A percentile compares a stretch with the other conserved stretches of the same genome.
Evolutionary conservation across 805 yeast species (phyloP).

Genomic region (Suhomyces vadensis): DNA sequence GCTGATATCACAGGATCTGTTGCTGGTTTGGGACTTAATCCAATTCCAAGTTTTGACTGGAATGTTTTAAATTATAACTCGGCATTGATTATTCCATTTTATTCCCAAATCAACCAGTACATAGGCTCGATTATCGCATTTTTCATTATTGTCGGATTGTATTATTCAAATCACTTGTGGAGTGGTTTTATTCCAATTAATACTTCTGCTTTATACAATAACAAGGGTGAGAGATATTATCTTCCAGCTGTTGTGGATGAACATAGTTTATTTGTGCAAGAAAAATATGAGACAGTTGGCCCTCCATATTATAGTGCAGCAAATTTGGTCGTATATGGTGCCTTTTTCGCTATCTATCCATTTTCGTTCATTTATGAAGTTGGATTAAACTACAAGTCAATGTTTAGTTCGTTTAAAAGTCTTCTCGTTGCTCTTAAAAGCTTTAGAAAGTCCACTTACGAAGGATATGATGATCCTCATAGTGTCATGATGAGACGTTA

Average conservation of each 20-base stretch:
- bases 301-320: slow-evolving; percentile 35
- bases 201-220: slow-evolving; percentile 23
- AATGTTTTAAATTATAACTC: no score
- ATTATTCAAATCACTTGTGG: slow-evolving; percentile 29
- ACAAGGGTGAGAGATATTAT: slow-evolving; percentile 22
- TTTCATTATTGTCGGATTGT: slow-evolving; percentile 25
- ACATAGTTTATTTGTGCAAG: slow-evolving; percentile 16
- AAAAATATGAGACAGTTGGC: slow-evolving; percentile 24
- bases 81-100: slow-evolving; percentile 25
- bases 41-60: slow-evolving; percentile 56
- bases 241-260: slow-evolving; percentile 10
- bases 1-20: slow-evolving; percentile 49
- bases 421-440: slow-evolving; percentile 6
- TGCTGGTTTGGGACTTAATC: slow-evolving; percentile 54
- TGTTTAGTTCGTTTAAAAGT: background rate
- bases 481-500: slow-evolving; percentile 32
- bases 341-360: slow-evolving; percentile 29
- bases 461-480: slow-evolving; percentile 27
- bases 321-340: slow-evolving; percentile 28
- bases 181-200: slow-evolving; percentile 29
- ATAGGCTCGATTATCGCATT: slow-evolving; percentile 23
- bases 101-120: slow-evolving; percentile 20
- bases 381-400: slow-evolving; percentile 2
- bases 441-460: slow-evolving; percentile 12
- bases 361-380: slow-evolving; percentile 17